Conservation (phyloP, 2,329 filamentous ascomycete genomes). For the Trichoderma arundinaceum region DNA sequence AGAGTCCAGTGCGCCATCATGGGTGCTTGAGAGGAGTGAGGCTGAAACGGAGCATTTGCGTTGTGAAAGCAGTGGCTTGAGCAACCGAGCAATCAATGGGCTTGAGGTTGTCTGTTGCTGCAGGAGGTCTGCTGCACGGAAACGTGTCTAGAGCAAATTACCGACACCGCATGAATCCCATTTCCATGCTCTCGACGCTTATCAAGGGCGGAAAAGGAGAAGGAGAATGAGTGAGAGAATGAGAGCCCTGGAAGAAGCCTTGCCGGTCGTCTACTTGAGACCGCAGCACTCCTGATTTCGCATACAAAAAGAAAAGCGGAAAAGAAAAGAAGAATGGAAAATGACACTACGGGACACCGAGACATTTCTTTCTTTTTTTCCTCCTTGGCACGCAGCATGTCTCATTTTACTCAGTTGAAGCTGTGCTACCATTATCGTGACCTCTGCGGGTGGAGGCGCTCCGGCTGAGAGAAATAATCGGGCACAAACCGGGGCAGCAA, state of each 20-base stretch:
- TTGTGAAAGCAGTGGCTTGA: not conserved
- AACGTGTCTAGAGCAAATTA: slow-evolving; percentile 1
- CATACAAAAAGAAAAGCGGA: not conserved
- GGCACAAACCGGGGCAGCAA: no score
- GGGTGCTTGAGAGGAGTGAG: not conserved
- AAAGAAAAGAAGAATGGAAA: no score
- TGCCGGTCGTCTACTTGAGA: not conserved
- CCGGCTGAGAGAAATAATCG: no score
- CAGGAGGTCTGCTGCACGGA: not conserved
- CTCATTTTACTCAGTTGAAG: no score
- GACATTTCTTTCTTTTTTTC: no score
- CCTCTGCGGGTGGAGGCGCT: no score
- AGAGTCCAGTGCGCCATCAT: not conserved
- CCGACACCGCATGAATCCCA: slow-evolving; percentile 9
- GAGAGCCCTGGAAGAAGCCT: not conserved
- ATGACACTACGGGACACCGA: no score
- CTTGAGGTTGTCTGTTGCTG: not conserved
- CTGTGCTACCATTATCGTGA: no score
- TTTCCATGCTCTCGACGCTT: no score
- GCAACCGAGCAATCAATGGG: not conserved
- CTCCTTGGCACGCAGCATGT: no score
- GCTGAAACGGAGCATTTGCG: slow-evolving; percentile 26
- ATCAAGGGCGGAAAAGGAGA: not conserved
- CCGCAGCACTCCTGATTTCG: not conserved
- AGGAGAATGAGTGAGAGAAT: not conserved